Conservation (phyloP, 1,284 basidiomycete species). For the Gomphus bonarii region DNA sequence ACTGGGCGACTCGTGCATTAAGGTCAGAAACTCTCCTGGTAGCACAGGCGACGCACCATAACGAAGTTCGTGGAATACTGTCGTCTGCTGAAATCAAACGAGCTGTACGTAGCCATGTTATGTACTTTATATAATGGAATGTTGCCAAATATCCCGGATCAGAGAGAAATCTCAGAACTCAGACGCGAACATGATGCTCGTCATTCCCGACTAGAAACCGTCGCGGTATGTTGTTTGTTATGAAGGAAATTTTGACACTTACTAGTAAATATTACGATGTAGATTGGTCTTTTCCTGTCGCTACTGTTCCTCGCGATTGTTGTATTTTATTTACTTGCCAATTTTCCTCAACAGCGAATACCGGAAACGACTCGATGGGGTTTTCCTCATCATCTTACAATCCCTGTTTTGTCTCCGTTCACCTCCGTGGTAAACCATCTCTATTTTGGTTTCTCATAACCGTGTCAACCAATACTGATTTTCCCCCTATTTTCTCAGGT, state of each 20-base stretch:
- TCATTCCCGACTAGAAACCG: constrained; percentile 35
- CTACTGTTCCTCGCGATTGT: constrained; percentile 27
- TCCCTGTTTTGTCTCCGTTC: constrained; percentile 60
- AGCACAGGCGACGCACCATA: constrained; percentile 34
- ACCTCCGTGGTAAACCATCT: constrained; percentile 45
- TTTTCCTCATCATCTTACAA: constrained; percentile 44
- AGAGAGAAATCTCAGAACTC: constrained; percentile 34
- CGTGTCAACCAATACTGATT: background rate
- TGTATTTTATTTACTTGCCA: constrained; percentile 32
- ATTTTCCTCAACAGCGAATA: background rate
- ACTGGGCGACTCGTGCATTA: constrained; percentile 53
- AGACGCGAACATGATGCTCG: constrained; percentile 32
- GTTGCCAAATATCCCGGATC: background rate
- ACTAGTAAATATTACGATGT: background rate
- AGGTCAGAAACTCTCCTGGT: constrained; percentile 47
- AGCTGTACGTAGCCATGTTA: constrained; percentile 26
- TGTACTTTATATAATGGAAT: background rate
- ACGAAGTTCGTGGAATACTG: constrained; percentile 33
- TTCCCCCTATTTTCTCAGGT: constrained; percentile 28
- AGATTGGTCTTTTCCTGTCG: background rate
- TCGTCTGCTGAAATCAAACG: constrained; percentile 34
- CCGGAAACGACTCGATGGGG: constrained; percentile 19
- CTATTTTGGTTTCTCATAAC: background rate
- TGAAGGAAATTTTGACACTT: background rate
- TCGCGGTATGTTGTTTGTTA: constrained; percentile 33